Conservation (phyloP, 2,329 filamentous ascomycete species). For the Colletotrichum orchidophilum region DNA sequence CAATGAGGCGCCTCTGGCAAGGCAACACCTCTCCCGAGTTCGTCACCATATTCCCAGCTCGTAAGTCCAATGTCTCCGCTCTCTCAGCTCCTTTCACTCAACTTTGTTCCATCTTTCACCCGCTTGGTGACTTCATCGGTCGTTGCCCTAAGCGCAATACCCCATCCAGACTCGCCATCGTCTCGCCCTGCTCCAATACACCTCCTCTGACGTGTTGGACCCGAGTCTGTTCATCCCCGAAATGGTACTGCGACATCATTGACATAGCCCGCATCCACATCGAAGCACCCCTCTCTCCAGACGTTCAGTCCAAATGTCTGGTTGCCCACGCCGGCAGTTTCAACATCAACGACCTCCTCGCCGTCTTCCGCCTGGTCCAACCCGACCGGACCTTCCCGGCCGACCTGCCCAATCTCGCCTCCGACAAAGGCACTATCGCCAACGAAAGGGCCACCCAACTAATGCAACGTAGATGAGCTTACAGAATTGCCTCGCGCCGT, state of each 20-base stretch:
- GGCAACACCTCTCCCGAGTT: conserved; percentile 28
- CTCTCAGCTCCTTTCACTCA: neutral
- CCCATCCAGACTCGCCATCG: too few species aligned
- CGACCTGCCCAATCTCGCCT: conserved; percentile 10
- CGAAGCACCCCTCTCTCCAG: conserved; percentile 10
- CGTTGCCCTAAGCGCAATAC: too few species aligned
- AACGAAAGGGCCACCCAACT: conserved; percentile 10
- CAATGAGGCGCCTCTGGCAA: conserved; percentile 36
- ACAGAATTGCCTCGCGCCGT: neutral
- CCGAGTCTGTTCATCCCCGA: neutral
- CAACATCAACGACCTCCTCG: conserved; percentile 15
- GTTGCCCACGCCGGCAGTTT: conserved; percentile 13
- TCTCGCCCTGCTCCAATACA: too few species aligned
- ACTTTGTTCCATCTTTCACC: too few species aligned
- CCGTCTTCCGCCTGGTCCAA: conserved; percentile 6
- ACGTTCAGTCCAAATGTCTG: conserved; percentile 18
- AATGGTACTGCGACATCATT: conserved; percentile 21
- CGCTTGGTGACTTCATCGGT: too few species aligned
- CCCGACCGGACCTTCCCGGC: neutral
- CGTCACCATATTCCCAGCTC: conserved; percentile 12
- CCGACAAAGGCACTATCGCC: conserved; percentile 13
- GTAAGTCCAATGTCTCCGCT: neutral
- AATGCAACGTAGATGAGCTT: conserved; percentile 7
- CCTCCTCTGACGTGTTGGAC: too few species aligned
- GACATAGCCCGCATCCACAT: conserved; percentile 22